Evolutionary conservation across 2,329 filamentous ascomycete genomes (phyloP).

Genomic region (Diaporthe citrichinensis): DNA sequence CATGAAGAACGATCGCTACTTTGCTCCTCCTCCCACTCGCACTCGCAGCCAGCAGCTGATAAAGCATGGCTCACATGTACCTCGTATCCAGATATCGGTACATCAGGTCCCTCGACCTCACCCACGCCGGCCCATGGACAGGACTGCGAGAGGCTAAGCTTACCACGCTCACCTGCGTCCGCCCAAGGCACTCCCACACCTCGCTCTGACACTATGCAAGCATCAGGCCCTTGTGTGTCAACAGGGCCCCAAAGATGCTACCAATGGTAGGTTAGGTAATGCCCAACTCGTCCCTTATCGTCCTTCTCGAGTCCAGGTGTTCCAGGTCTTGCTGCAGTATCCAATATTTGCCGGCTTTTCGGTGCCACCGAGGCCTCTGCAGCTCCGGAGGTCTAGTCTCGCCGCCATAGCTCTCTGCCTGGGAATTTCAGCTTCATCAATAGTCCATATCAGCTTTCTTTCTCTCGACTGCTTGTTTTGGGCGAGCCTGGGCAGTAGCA

Average conservation of each 20-base stretch:
- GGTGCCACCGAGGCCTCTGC: constrained; percentile 28
- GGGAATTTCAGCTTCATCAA: constrained; percentile 21
- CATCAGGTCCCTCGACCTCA: constrained; percentile 9
- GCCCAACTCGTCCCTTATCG: neutral
- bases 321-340: constrained; percentile 24
- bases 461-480: constrained; percentile 7
- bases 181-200: constrained; percentile 21
- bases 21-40: constrained; percentile 11
- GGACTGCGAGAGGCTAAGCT: constrained; percentile 7
- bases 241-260: neutral
- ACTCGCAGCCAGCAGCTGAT: constrained; percentile 12
- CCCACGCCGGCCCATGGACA: neutral
- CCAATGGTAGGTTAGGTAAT: constrained; percentile 17
- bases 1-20: constrained; percentile 8
- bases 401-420: constrained; percentile 9
- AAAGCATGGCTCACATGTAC: constrained; percentile 13
- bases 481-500: neutral
- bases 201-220: constrained; percentile 25
- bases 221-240: constrained; percentile 17
- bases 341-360: constrained; percentile 17
- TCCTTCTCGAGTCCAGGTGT: constrained; percentile 8
- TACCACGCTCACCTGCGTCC: constrained; percentile 25
- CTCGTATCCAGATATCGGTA: constrained; percentile 33
- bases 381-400: neutral
- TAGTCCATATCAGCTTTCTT: constrained; percentile 16